Conservation (phyloP, 2,329 filamentous ascomycete genomes). For the Ophiosphaerella narmari region DNA sequence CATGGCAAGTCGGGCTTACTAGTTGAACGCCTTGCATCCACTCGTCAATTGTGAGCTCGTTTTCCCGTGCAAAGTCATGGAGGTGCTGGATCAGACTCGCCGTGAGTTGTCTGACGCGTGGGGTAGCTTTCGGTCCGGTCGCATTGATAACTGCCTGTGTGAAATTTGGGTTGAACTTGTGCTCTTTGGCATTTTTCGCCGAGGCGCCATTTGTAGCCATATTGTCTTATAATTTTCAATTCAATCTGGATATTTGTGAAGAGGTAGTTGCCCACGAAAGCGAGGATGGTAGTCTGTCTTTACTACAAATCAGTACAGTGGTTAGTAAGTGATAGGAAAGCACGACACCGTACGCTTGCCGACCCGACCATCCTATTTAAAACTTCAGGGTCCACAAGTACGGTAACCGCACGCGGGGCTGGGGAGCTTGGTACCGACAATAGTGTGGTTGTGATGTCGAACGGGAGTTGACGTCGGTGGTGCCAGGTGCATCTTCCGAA, state of each 20-base stretch:
- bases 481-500: constrained; percentile 26
- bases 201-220: constrained; percentile 27
- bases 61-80: constrained; percentile 77
- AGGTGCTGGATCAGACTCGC: constrained; percentile 69
- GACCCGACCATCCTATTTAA: constrained; percentile 2
- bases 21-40: constrained; percentile 76
- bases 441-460: neutral
- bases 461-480: constrained; percentile 23
- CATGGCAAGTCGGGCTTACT: constrained; percentile 43
- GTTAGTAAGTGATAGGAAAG: constrained; percentile 1
- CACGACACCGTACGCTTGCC: neutral
- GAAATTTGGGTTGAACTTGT: constrained; percentile 73
- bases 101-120: constrained; percentile 68
- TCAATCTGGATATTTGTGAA: neutral
- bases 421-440: constrained; percentile 8
- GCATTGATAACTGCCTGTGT: constrained; percentile 73
- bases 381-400: constrained; percentile 2
- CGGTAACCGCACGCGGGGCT: constrained; percentile 15
- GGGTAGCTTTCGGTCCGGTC: constrained; percentile 70
- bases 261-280: no score
- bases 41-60: constrained; percentile 77
- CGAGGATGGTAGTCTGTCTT: no score
- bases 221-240: constrained; percentile 1
- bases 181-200: constrained; percentile 19
- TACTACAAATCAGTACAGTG: neutral